Base-by-base conservation (phyloP, 805 yeast genomes). In the Cyberlindnera maclurae region DNA sequence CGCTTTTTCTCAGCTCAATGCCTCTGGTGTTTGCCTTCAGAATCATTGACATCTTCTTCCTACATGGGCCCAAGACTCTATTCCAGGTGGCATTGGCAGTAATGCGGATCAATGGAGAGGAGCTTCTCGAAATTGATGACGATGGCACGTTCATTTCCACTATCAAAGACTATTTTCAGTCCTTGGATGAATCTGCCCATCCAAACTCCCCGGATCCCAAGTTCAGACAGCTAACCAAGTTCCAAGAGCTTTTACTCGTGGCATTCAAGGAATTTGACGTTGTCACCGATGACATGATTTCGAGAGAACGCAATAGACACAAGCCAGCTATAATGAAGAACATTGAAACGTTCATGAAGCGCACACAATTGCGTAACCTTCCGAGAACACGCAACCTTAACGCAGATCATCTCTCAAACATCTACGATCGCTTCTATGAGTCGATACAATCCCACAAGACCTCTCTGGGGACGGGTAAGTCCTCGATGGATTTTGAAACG, bases 61-160 rank as follows among this genome's bases (percentile, higher is more conserved):
- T 85, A 40, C 88, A 88, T 58, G 99, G 99, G 1, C 79, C 95
- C 3, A 79, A 79, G 47, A 82, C 93, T 0, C 64, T 93, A 17
- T 94, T 93, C 57, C 97, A 93, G 61, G 89, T 93, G 7, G 95
- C 96, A 0, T 65, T 93, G 42, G 98, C 97, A 1, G 75, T 93
- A n/a, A 62, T 93, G 35, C 77, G 88, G 47, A 70, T 90, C 18
- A 90, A 89, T 51, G 96, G 96, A 1, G 96, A 88, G 48, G 82
- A 76, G 43, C 65, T 93, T 7, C 60, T 93, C 34, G 68, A 73
- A 40, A 79, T 89, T 10, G 84, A 77, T 46, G 99, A 93, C 63
- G 97, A 93, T 57, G 97, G 97, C 2, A 77, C 82, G 47, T 88
- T 94, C 49, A 83, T 93, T 34, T 82, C 86, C 4, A 76, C 90